A percentile compares a stretch with the other conserved stretches of the same genome.
phyloP scores from a whole-genome alignment of 2,329 filamentous ascomycete species.

The Colletotrichum endophyticum region DNA sequence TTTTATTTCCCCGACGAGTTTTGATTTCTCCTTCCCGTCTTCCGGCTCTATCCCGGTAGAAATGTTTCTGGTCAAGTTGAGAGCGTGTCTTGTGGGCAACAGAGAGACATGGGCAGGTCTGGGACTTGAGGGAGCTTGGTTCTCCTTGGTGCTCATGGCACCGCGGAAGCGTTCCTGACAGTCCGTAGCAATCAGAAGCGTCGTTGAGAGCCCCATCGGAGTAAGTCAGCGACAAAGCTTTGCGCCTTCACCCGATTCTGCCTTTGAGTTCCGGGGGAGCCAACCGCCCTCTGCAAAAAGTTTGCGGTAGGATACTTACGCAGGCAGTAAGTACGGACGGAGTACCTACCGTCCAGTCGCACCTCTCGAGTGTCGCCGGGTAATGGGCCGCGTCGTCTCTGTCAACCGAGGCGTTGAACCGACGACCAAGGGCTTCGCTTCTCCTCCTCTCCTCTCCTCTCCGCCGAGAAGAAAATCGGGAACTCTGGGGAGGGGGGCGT shows the following conservation, averaged over 20 bases:
- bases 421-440: not conserved
- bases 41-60: constrained; percentile 11
- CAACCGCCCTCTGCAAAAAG: not conserved
- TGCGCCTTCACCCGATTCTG: not conserved
- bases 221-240: constrained; percentile 15
- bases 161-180: constrained; percentile 17
- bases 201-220: constrained; percentile 6
- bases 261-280: not conserved
- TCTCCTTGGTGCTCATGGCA: constrained; percentile 9
- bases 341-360: not conserved
- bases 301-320: not conserved
- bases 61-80: constrained; percentile 14
- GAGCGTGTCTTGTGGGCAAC: not conserved
- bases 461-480: not conserved
- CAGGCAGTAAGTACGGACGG: not conserved
- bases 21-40: not conserved
- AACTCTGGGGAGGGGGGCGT: constrained; percentile 7
- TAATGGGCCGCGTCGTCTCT: not conserved
- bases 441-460: not conserved
- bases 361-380: not conserved
- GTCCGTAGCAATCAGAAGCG: constrained; percentile 20
- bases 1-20: not conserved
- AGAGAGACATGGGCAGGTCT: constrained; percentile 12
- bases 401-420: not conserved
- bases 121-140: not conserved